Evolutionary conservation across 805 yeast species (phyloP).

Genomic region (Kuraishia ogatae): DNA sequence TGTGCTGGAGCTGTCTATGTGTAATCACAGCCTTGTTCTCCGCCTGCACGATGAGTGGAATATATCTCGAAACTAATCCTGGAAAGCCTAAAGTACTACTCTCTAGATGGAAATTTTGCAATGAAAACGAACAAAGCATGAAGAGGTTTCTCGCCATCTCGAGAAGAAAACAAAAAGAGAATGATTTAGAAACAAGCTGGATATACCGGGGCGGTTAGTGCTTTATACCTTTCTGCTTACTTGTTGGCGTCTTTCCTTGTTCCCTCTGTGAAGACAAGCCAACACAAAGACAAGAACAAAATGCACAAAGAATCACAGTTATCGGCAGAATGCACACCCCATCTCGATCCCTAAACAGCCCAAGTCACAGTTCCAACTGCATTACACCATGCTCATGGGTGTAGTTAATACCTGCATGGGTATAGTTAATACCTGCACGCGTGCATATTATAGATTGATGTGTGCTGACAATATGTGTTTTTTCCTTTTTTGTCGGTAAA

Average conservation of each 20-base stretch:
- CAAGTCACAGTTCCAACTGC: neutral
- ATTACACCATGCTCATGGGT: too few species aligned
- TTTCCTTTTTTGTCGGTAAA: neutral
- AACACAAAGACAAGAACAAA: neutral
- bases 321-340: neutral
- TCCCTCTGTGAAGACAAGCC: neutral
- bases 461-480: neutral
- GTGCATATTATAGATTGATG: neutral
- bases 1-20: neutral
- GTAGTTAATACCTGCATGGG: neutral
- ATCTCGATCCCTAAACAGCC: neutral
- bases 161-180: neutral
- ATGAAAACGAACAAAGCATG: neutral
- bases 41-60: neutral
- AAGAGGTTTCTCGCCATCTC: neutral
- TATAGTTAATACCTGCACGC: neutral
- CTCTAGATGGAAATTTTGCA: neutral
- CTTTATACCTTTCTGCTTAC: neutral
- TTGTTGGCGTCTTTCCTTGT: neutral
- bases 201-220: neutral
- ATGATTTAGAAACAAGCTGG: neutral
- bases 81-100: neutral
- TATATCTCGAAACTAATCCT: neutral
- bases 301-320: neutral
- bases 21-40: neutral